Percentiles rank a stretch among this genome's conserved stretches.
These are phyloP conservation scores for Alternaria postmessia DNA, from an alignment of 2,329 filamentous ascomycete species.

Conservation along the genomic window DNA sequence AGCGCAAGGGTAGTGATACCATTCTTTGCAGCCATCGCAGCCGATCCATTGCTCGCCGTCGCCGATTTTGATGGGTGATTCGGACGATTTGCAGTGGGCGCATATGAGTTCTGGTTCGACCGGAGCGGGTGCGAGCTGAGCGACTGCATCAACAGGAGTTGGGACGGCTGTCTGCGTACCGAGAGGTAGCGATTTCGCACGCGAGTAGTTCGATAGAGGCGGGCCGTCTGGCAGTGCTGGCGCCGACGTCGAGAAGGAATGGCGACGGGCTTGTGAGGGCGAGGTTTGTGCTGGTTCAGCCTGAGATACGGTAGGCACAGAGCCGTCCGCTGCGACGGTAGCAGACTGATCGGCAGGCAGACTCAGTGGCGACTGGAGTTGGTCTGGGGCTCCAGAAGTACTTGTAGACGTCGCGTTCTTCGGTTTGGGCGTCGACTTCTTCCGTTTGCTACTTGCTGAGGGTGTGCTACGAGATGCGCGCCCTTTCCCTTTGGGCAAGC, in stretches of 20 bases:
- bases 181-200: slow-evolving; percentile 46
- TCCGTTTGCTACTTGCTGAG: slow-evolving; percentile 49
- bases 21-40: slow-evolving; percentile 72
- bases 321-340: slow-evolving; percentile 13
- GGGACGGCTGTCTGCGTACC: slow-evolving; percentile 24
- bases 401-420: slow-evolving; percentile 32
- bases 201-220: slow-evolving; percentile 16
- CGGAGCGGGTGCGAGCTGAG: slow-evolving; percentile 17
- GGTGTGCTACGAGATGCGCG: slow-evolving; percentile 50
- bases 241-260: slow-evolving; percentile 39
- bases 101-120: slow-evolving; percentile 58
- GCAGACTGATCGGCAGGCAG: slow-evolving; percentile 37
- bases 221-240: slow-evolving; percentile 12
- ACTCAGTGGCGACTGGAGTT: slow-evolving; percentile 46
- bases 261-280: slow-evolving; percentile 32
- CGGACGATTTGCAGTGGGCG: slow-evolving; percentile 64
- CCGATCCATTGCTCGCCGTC: slow-evolving; percentile 71
- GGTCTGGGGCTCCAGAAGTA: slow-evolving; percentile 31
- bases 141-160: slow-evolving; percentile 17
- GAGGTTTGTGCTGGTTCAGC: slow-evolving; percentile 15
- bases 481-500: slow-evolving; percentile 58
- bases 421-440: slow-evolving; percentile 48
- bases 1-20: slow-evolving; percentile 73
- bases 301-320: slow-evolving; percentile 12
- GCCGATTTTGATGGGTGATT: slow-evolving; percentile 60